Conservation (phyloP, 2,329 filamentous ascomycete genomes). For the Alternaria gaisen region DNA sequence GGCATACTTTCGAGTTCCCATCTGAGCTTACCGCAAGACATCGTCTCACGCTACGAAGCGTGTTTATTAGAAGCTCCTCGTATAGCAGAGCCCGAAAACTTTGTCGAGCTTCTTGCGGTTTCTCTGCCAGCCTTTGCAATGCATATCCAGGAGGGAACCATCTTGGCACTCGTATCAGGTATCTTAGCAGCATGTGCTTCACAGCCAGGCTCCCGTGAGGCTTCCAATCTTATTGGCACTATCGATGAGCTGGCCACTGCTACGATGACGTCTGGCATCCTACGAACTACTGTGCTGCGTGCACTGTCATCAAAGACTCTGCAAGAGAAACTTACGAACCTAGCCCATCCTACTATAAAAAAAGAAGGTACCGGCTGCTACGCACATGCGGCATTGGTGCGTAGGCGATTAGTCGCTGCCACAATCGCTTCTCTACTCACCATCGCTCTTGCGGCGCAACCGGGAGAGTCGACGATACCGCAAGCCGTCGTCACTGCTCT, state of each 20-base stretch:
- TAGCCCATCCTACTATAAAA: slow-evolving; percentile 19
- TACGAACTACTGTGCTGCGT: slow-evolving; percentile 34
- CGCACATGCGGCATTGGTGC: slow-evolving; percentile 20
- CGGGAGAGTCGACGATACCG: slow-evolving; percentile 28
- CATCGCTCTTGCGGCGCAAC: slow-evolving; percentile 27
- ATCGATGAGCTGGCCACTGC: slow-evolving; percentile 28
- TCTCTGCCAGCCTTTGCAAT: slow-evolving; percentile 43
- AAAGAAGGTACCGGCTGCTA: slow-evolving; percentile 19
- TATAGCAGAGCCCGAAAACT: slow-evolving; percentile 17
- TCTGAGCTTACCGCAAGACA: slow-evolving; percentile 22
- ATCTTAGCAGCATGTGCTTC: slow-evolving; percentile 26
- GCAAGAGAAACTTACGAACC: slow-evolving; percentile 29
- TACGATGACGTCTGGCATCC: slow-evolving; percentile 15
- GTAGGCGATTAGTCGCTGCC: slow-evolving; percentile 29
- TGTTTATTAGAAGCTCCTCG: slow-evolving; percentile 21
- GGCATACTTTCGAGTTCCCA: slow-evolving; percentile 34
- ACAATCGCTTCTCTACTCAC: slow-evolving; percentile 43
- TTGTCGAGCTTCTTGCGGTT: slow-evolving; percentile 29
- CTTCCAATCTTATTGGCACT: slow-evolving; percentile 23
- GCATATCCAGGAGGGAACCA: slow-evolving; percentile 26
- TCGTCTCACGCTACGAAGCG: slow-evolving; percentile 35
- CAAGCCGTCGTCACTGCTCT: slow-evolving; percentile 31
- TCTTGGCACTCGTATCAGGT: slow-evolving; percentile 25
- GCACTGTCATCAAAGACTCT: slow-evolving; percentile 38
- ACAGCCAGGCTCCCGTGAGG: slow-evolving; percentile 7